Evolutionary conservation across 2,329 filamentous ascomycete genomes (phyloP).

Genomic region (Ceratocystis destructans): DNA sequence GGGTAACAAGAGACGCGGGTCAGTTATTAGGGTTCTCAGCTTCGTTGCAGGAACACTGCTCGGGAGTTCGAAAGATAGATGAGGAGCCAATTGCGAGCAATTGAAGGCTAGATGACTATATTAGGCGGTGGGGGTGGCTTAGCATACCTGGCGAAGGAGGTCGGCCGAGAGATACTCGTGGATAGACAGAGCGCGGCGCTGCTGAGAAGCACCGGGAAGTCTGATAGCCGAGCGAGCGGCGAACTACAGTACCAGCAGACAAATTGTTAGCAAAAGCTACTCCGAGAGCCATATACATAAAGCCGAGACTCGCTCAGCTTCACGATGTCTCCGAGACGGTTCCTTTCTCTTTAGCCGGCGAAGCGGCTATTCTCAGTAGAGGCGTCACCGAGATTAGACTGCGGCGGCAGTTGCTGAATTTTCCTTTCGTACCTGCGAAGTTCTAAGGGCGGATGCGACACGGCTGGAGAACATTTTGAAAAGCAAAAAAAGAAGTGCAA

Average conservation of each 20-base stretch:
- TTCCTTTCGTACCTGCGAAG: slow-evolving; percentile 11
- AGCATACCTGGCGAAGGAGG: slow-evolving; percentile 58
- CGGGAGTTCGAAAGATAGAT: background rate
- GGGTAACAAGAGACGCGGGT: slow-evolving; percentile 15
- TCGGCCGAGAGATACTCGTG: slow-evolving; percentile 97
- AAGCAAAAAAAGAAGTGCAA: slow-evolving; percentile 19
- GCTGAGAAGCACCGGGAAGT: slow-evolving; percentile 55
- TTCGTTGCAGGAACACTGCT: background rate
- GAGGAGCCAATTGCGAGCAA: background rate
- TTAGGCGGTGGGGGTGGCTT: background rate
- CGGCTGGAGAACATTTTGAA: slow-evolving; percentile 19
- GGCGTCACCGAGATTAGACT: background rate
- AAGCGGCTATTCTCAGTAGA: background rate
- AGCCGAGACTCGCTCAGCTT: slow-evolving; percentile 19
- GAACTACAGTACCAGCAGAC: slow-evolving; percentile 21
- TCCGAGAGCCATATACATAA: slow-evolving; percentile 14
- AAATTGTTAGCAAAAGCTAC: slow-evolving; percentile 8
- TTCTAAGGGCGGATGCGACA: slow-evolving; percentile 19
- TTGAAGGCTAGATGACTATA: background rate
- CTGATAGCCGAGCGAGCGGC: slow-evolving; percentile 34
- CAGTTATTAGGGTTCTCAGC: background rate
- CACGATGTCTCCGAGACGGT: slow-evolving; percentile 12
- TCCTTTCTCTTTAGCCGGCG: background rate
- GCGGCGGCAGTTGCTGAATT: background rate
- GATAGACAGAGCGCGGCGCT: slow-evolving; percentile 81